These are phyloP conservation scores for Pulveroboletus frians DNA, from an alignment of 768 basidiomycete species.

Conservation along the genomic window DNA sequence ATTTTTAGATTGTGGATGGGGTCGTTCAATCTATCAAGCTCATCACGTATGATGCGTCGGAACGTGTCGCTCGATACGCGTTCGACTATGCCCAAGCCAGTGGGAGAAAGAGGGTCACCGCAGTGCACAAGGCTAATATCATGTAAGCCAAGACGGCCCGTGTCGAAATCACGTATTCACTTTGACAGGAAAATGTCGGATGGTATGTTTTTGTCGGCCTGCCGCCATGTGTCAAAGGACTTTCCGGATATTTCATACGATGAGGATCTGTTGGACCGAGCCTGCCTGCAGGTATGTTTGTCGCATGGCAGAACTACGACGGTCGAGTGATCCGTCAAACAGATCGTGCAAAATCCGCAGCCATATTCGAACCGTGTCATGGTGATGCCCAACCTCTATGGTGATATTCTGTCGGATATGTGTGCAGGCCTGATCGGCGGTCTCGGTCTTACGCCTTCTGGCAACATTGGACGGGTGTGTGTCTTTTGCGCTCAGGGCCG, in stretches of 20 bases:
- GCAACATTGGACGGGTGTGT: constrained; percentile 90
- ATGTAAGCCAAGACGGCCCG: constrained; percentile 54
- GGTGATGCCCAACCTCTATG: constrained; percentile 99
- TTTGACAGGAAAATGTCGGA: constrained; percentile 94
- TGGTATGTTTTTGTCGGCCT: constrained; percentile 98
- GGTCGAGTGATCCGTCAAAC: neutral
- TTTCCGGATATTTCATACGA: constrained; percentile 93
- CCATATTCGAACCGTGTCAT: constrained; percentile 96
- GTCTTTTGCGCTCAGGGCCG: constrained; percentile 1
- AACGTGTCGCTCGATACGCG: constrained; percentile 96
- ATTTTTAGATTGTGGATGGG: constrained; percentile 80
- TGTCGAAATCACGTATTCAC: constrained; percentile 11
- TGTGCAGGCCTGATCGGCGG: constrained; percentile 98
- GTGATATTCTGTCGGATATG: constrained; percentile 96
- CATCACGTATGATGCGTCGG: constrained; percentile 98
- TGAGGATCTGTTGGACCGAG: constrained; percentile 95
- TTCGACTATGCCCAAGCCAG: constrained; percentile 94
- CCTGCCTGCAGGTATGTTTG: constrained; percentile 74
- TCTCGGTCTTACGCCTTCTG: constrained; percentile 93
- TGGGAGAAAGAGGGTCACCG: constrained; percentile 89
- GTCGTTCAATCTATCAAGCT: constrained; percentile 99
- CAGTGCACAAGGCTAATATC: constrained; percentile 99
- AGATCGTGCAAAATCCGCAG: constrained; percentile 89
- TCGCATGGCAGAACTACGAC: neutral
- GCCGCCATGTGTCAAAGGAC: constrained; percentile 92